Base-by-base conservation (phyloP, 2,329 filamentous ascomycete genomes). In the Aureobasidium sp. region DNA sequence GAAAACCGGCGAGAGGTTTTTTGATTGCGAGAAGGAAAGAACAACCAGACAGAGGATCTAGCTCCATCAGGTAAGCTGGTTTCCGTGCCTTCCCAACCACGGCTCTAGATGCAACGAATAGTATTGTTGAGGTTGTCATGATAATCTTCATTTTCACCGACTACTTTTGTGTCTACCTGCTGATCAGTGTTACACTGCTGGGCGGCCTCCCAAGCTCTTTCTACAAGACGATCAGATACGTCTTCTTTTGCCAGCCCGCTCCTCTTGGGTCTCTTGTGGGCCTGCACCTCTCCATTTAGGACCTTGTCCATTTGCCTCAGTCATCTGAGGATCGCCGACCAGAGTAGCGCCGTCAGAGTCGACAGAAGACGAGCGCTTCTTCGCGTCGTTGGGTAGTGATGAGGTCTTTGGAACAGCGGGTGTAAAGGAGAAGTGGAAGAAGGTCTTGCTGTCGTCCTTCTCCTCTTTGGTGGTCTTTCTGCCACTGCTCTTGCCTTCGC, bases 371-470 rank as follows among this genome's bases (percentile, higher is more conserved):
- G 29, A 39, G 5, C 42, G 42, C 9, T 50, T 49, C 45, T 60
- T 50, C 24, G n/a, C 45, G 2, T 39, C 56, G 31, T 12, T 58
- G 12, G n/a, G 9, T 12, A 24, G 19, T 22, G 39, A 45, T 39
- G 56, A 49, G 44, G 5, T 22, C 35, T 35, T 29, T 12, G 47
- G 14, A 19, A 17, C 24, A 2, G 39, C 48, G 22, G 19, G 52
- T 2, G 35, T 47, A 11, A 62, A 53, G 22, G 60, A 62, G 49
- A 62, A 49, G n/a, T 42, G 40, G 42, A 62, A 62, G 40, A 62
- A 56, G 5, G n/a, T 7, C 4, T 22, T 17, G 24, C 42, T 22
- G 17, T 11, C 9, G 33, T 27, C 14, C n/a, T 49, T 60, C 5
- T 49, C 42, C 12, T 58, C 29, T 39, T 35, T 45, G 14, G 0